Conservation (phyloP, 352 stramenopile genomes). For the Pythium biforme region DNA sequence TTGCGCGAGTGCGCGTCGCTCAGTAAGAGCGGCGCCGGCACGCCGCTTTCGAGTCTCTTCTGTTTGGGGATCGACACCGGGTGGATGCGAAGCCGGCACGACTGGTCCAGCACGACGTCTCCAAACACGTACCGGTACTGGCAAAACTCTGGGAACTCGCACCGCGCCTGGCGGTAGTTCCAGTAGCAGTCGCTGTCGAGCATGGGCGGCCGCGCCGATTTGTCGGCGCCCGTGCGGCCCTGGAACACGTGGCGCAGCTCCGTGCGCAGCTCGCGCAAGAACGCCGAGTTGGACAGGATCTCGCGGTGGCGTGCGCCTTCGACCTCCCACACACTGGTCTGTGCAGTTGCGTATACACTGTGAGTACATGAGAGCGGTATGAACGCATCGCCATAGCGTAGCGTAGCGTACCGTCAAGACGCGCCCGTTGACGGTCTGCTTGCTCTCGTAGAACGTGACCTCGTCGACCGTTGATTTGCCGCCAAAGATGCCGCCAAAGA, state of each 20-base stretch:
- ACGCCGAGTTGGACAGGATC: slow-evolving; percentile 68
- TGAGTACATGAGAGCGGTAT: background rate
- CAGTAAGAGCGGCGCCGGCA: background rate
- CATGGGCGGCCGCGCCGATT: slow-evolving; percentile 48
- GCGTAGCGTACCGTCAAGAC: slow-evolving; percentile 33
- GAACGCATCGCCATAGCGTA: background rate
- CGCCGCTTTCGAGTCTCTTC: background rate
- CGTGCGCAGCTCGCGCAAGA: slow-evolving; percentile 69
- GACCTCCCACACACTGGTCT: slow-evolving; percentile 84
- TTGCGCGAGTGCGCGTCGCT: slow-evolving; percentile 16
- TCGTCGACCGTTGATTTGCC: slow-evolving; percentile 39
- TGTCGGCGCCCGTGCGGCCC: slow-evolving; percentile 13
- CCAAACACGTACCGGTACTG: slow-evolving; percentile 84
- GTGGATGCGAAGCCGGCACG: slow-evolving; percentile 51
- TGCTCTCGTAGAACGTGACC: slow-evolving; percentile 79
- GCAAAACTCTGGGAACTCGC: slow-evolving; percentile 74
- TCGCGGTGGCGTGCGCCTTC: slow-evolving; percentile 67
- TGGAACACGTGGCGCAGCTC: slow-evolving; percentile 69
- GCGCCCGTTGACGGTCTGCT: slow-evolving; percentile 28
- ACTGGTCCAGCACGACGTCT: slow-evolving; percentile 80
- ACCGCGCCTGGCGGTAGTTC: slow-evolving; percentile 75
- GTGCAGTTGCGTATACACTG: slow-evolving; percentile 1
- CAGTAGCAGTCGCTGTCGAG: slow-evolving; percentile 83
- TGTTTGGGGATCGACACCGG: background rate
- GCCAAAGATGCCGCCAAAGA: slow-evolving; percentile 71